These are phyloP conservation scores for Aphanoascus verrucosus DNA, from an alignment of 2,329 filamentous ascomycete species.

Conservation along the genomic window DNA sequence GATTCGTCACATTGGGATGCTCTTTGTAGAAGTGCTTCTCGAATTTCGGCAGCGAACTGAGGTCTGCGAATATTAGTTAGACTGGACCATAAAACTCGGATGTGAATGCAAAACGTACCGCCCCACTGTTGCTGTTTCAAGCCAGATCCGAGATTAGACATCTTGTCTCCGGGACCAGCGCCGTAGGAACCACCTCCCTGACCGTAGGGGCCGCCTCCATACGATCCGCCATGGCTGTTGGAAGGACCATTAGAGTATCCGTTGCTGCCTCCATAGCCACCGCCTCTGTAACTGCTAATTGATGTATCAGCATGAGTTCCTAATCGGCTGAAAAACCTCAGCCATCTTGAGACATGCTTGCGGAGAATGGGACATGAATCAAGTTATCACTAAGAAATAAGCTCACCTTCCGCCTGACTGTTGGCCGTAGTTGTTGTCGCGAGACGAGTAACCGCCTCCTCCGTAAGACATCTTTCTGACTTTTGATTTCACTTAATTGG, in stretches of 20 bases:
- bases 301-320: slow-evolving; percentile 12
- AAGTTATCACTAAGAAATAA: neutral
- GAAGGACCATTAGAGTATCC: slow-evolving; percentile 42
- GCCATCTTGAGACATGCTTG: neutral
- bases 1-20: slow-evolving; percentile 62
- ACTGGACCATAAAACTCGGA: slow-evolving; percentile 8
- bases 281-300: slow-evolving; percentile 20
- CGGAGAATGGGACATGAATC: neutral
- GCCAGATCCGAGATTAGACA: slow-evolving; percentile 79
- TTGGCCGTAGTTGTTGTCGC: slow-evolving; percentile 42
- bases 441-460: slow-evolving; percentile 22
- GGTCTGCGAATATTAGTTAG: slow-evolving; percentile 46
- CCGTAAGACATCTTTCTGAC: slow-evolving; percentile 58
- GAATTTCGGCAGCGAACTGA: slow-evolving; percentile 76
- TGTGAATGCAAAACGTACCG: slow-evolving; percentile 43
- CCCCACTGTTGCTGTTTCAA: slow-evolving; percentile 80
- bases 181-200: slow-evolving; percentile 28
- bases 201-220: slow-evolving; percentile 33
- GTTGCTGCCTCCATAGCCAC: slow-evolving; percentile 15
- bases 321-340: neutral
- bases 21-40: slow-evolving; percentile 99
- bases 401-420: slow-evolving; percentile 10
- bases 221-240: slow-evolving; percentile 36
- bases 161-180: slow-evolving; percentile 73
- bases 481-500: slow-evolving; percentile 6